Conservation (phyloP, 1,139 yeast genomes). For the Wickerhamiella pararugosa region DNA sequence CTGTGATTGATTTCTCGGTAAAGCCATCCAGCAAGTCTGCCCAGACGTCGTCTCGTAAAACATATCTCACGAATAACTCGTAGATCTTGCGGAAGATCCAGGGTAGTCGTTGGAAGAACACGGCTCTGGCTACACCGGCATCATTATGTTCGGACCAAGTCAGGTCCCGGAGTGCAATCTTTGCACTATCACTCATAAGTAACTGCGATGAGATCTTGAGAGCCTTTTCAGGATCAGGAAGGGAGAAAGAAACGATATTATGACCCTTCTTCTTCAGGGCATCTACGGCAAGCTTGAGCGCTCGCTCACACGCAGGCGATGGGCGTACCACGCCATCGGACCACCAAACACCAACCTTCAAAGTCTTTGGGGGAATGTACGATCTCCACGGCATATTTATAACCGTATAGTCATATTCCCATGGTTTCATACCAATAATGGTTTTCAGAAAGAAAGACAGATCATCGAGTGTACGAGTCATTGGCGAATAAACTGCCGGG, state of each 20-base stretch:
- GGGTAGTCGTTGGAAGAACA: conserved; percentile 24
- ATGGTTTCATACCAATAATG: conserved; percentile 44
- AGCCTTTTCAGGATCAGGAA: conserved; percentile 31
- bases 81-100: conserved; percentile 24
- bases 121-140: conserved; percentile 26
- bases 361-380: conserved; percentile 29
- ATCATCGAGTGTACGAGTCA: conserved; percentile 46
- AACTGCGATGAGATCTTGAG: conserved; percentile 28
- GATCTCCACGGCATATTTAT: conserved; percentile 50
- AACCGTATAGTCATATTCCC: conserved; percentile 44
- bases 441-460: conserved; percentile 45
- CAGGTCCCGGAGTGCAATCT: conserved; percentile 23
- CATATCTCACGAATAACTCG: conserved; percentile 25
- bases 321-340: conserved; percentile 36
- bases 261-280: conserved; percentile 41
- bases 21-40: conserved; percentile 29
- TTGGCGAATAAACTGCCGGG: conserved; percentile 43
- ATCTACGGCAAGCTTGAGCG: conserved; percentile 32
- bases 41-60: conserved; percentile 26
- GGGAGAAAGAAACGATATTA: conserved; percentile 43
- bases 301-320: conserved; percentile 49
- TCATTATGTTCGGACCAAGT: conserved; percentile 26
- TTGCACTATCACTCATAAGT: conserved; percentile 25
- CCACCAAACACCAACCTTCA: conserved; percentile 33
- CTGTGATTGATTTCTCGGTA: conserved; percentile 25